These are phyloP conservation scores for Ligustrum vulgare DNA, from an alignment of 257 asterid genomes.

Conservation along the genomic window DNA sequence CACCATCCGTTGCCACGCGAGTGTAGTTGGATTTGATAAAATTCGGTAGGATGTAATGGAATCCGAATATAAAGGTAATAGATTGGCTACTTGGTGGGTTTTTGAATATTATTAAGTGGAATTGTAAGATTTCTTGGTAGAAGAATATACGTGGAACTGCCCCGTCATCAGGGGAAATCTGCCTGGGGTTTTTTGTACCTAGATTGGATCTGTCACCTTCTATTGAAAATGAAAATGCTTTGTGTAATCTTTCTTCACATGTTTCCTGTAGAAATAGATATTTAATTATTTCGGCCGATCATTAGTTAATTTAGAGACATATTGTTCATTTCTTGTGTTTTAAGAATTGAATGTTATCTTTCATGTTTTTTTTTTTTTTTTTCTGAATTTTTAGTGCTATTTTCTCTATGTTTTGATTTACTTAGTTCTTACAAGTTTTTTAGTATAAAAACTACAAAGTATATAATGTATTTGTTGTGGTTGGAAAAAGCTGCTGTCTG, in stretches of 20 bases:
- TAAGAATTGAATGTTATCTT: background rate
- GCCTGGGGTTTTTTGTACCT: conserved; percentile 24
- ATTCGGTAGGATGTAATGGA: background rate
- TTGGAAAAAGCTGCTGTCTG: background rate
- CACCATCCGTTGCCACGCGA: conserved; percentile 46
- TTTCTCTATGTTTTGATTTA: background rate
- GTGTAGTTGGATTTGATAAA: conserved; percentile 24
- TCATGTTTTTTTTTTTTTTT: background rate
- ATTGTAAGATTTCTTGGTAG: conserved; percentile 9
- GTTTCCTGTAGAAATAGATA: conserved; percentile 9
- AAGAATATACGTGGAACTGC: conserved; percentile 10
- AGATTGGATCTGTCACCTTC: conserved; percentile 33
- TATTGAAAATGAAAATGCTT: conserved; percentile 9
- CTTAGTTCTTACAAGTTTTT: background rate
- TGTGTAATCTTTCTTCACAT: background rate
- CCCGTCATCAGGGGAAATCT: conserved; percentile 24
- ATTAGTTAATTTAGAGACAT: conserved; percentile 2
- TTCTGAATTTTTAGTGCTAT: background rate
- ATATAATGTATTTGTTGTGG: background rate
- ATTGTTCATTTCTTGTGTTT: background rate
- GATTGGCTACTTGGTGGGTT: conserved; percentile 14
- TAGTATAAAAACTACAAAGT: background rate
- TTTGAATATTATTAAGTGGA: background rate
- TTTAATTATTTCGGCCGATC: background rate
- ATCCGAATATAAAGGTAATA: conserved; percentile 9